These are phyloP conservation scores for Plantago rigida DNA, from an alignment of 305 asterid species.

Conservation along the genomic window DNA sequence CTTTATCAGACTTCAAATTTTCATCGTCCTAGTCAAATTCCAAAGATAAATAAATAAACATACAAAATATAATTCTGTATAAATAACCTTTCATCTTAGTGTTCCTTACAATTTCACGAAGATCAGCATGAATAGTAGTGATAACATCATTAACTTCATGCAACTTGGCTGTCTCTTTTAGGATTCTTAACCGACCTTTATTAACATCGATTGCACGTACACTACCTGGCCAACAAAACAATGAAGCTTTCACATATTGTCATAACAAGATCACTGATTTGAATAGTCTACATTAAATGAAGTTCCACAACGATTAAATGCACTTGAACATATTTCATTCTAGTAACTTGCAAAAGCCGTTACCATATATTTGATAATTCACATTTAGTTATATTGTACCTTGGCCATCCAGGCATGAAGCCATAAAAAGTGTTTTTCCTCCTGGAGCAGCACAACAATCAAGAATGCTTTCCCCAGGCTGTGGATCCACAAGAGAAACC, in stretches of 20 bases:
- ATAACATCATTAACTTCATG: constrained; percentile 53
- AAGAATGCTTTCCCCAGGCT: constrained; percentile 69
- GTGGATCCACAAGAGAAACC: constrained; percentile 71
- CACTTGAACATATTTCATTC: not conserved
- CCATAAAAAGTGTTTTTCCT: constrained; percentile 92
- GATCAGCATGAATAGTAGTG: constrained; percentile 64
- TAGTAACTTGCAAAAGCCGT: no score
- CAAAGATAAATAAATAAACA: not conserved
- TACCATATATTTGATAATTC: no score
- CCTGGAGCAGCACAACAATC: constrained; percentile 99
- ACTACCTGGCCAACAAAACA: constrained; percentile 42
- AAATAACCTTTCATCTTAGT: no score
- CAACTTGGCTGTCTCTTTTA: constrained; percentile 67
- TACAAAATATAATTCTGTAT: no score
- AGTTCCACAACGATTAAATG: no score
- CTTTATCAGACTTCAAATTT: constrained; percentile 57
- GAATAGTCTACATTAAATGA: not conserved
- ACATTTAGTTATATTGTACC: constrained; percentile 32
- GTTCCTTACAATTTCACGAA: constrained; percentile 53
- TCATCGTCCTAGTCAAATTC: constrained; percentile 37
- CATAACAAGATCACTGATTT: not conserved
- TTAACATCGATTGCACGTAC: constrained; percentile 71
- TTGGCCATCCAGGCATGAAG: constrained; percentile 60
- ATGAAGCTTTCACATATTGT: constrained; percentile 12
- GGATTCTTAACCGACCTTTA: constrained; percentile 79